Percentiles rank a stretch among this genome's conserved stretches.
Evolutionary conservation across 352 stramenopile genomes (phyloP).

Genomic region (Globisporangium heterothallicum): DNA sequence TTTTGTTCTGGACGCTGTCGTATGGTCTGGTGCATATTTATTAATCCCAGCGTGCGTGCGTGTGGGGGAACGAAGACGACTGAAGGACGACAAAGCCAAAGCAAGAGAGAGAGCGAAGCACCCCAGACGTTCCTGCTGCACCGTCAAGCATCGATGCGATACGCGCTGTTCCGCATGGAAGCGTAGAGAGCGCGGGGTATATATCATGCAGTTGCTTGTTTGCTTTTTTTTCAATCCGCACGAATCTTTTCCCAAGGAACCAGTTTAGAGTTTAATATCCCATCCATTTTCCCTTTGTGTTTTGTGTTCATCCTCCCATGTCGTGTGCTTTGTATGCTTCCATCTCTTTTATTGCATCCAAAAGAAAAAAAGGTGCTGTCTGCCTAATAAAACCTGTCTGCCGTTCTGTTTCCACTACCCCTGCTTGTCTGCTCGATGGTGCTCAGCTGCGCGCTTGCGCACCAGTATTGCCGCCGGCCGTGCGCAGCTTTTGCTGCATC

Average conservation of each 20-base stretch:
- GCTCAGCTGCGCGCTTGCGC: neutral
- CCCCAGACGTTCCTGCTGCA: neutral
- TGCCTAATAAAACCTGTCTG: conserved; percentile 9
- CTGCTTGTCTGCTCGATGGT: neutral
- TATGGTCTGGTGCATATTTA: conserved; percentile 90
- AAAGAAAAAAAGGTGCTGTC: neutral
- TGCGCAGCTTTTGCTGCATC: conserved; percentile 83
- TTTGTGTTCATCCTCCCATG: no score
- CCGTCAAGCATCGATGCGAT: no score
- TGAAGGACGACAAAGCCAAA: neutral
- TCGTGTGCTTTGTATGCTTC: no score
- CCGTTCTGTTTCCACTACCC: neutral
- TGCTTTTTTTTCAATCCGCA: neutral
- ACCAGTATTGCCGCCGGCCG: conserved; percentile 6
- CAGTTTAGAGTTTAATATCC: conserved; percentile 1
- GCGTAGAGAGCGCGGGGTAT: no score
- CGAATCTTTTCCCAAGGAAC: no score
- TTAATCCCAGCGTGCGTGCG: conserved; percentile 23
- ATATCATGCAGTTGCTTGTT: neutral
- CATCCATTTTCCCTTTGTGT: neutral
- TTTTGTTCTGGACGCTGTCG: conserved; percentile 86
- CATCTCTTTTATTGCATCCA: no score
- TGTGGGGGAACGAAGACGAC: neutral
- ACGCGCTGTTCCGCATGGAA: no score
- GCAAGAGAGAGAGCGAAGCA: neutral